Evolutionary conservation across 805 yeast genomes (phyloP).

Genomic region (Sugiyamaella mastotermitis): DNA sequence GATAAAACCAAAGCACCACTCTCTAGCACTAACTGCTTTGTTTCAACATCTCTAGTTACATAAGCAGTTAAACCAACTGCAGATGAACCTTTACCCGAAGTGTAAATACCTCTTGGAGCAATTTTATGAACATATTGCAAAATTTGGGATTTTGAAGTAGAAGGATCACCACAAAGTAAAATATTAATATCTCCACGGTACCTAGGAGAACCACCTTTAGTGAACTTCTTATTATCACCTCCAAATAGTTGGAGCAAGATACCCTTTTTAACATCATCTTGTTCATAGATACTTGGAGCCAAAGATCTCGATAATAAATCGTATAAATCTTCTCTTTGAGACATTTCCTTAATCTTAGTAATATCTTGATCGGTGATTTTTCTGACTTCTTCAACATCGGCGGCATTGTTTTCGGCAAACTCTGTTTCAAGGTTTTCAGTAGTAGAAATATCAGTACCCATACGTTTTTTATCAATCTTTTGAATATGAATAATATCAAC

Average conservation of each 20-base stretch:
- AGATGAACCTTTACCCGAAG: constrained; percentile 98
- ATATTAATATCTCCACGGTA: constrained; percentile 95
- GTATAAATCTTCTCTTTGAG: constrained; percentile 66
- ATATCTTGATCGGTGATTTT: constrained; percentile 65
- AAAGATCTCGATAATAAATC: constrained; percentile 81
- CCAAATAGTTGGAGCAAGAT: constrained; percentile 88
- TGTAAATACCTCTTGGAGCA: constrained; percentile 96
- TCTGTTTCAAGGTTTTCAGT: constrained; percentile 22
- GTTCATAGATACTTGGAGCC: constrained; percentile 95
- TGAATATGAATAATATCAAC: constrained; percentile 90
- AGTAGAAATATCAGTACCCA: constrained; percentile 77
- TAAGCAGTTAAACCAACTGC: constrained; percentile 99
- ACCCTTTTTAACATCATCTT: constrained; percentile 97
- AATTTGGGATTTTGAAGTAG: constrained; percentile 93
- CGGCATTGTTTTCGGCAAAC: constrained; percentile 30
- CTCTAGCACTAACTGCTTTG: constrained; percentile 88
- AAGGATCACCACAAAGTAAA: constrained; percentile 94
- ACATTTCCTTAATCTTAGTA: constrained; percentile 50
- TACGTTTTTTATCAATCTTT: constrained; percentile 73
- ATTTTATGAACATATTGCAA: constrained; percentile 93
- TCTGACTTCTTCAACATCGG: constrained; percentile 72
- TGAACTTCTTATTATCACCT: constrained; percentile 84
- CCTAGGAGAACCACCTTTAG: constrained; percentile 60
- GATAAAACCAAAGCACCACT: constrained; percentile 94
- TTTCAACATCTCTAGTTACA: constrained; percentile 88